A percentile compares a stretch with the other conserved stretches of the same genome.
phyloP scores from a whole-genome alignment of 306 rosid species.

The Mimosa pudica region DNA sequence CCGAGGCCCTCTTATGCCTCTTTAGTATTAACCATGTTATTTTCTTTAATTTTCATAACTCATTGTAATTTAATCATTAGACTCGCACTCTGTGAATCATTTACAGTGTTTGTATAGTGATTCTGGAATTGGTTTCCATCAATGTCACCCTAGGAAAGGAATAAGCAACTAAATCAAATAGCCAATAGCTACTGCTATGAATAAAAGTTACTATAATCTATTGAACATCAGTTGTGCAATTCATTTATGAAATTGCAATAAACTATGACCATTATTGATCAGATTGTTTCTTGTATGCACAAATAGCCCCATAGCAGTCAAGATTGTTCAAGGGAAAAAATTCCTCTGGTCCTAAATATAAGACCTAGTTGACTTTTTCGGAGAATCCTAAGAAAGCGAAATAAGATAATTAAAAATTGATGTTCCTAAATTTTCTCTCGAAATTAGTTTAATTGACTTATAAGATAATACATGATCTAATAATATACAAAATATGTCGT shows the following conservation, averaged over 20 bases:
- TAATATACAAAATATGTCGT: too few relatives aligned
- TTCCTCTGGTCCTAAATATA: too few relatives aligned
- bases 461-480: too few relatives aligned
- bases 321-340: conserved; percentile 1
- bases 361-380: too few relatives aligned
- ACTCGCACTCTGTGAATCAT: neutral
- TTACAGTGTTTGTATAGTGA: neutral
- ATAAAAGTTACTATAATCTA: neutral
- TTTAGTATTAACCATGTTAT: neutral
- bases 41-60: neutral
- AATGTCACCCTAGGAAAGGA: conserved; percentile 16
- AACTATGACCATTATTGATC: conserved; percentile 24
- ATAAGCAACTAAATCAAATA: conserved; percentile 22
- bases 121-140: conserved; percentile 2
- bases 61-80: neutral
- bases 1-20: neutral
- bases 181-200: neutral
- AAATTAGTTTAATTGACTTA: too few relatives aligned
- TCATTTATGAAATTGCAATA: conserved; percentile 7
- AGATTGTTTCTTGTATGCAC: neutral
- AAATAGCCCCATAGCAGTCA: neutral
- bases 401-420: too few relatives aligned
- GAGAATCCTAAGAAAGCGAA: too few relatives aligned
- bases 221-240: conserved; percentile 4
- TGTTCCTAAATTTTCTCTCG: too few relatives aligned